Percentiles rank a stretch among this genome's conserved stretches.
These are phyloP conservation scores for Protomyces inundatus DNA, from an alignment of 1,139 yeast species.

Conservation along the genomic window DNA sequence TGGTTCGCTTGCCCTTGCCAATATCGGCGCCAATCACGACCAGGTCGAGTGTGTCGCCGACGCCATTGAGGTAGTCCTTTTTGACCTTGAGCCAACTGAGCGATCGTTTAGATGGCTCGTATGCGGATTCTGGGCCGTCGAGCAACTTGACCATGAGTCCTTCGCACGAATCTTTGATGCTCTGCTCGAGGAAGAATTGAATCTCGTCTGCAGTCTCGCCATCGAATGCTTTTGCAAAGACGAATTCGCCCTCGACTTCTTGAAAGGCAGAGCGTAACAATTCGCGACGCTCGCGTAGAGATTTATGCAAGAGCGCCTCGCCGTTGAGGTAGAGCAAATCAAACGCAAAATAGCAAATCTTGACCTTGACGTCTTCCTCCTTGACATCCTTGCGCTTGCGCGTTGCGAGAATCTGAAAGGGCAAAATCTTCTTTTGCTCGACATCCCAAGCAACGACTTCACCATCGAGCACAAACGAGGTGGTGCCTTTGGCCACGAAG, in stretches of 20 bases:
- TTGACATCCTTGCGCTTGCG: constrained; percentile 91
- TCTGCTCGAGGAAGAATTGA: constrained; percentile 80
- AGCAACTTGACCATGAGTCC: constrained; percentile 93
- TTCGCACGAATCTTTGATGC: constrained; percentile 86
- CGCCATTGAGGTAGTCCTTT: constrained; percentile 88
- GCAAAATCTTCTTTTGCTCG: constrained; percentile 65
- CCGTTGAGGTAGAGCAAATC: constrained; percentile 74
- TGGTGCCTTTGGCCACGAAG: constrained; percentile 46
- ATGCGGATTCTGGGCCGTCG: constrained; percentile 71
- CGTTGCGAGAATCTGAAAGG: constrained; percentile 88
- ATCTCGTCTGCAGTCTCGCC: constrained; percentile 65
- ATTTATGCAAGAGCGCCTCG: constrained; percentile 57
- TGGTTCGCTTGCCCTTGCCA: constrained; percentile 93
- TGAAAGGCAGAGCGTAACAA: constrained; percentile 54
- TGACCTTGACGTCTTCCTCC: constrained; percentile 78
- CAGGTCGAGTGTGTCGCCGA: constrained; percentile 90
- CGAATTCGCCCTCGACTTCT: constrained; percentile 69
- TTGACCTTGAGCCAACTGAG: constrained; percentile 93
- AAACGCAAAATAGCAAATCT: constrained; percentile 87
- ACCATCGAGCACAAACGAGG: constrained; percentile 73
- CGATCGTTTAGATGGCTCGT: constrained; percentile 92
- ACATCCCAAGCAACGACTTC: constrained; percentile 99
- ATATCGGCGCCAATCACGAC: constrained; percentile 92
- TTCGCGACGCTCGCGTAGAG: constrained; percentile 65
- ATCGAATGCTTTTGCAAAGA: constrained; percentile 70